Evolutionary conservation across 2,329 filamentous ascomycete genomes (phyloP).

Genomic region (Aspergillus calidoustus): DNA sequence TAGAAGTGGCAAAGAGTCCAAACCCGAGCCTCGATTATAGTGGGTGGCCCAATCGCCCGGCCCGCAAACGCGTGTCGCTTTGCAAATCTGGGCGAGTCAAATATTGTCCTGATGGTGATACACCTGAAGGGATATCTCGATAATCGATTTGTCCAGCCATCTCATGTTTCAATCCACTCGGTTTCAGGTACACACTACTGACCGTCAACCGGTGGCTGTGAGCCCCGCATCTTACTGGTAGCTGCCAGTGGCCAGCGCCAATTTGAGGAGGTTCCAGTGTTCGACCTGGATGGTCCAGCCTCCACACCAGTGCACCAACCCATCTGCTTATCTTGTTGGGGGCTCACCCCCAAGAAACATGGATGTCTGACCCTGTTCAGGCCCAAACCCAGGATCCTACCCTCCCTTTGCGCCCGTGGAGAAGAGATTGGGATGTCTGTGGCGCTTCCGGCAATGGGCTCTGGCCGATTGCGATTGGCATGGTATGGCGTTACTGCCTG

Average conservation of each 20-base stretch:
- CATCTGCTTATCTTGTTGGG: not conserved
- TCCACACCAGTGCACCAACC: not conserved
- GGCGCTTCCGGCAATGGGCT: slow-evolving; percentile 18
- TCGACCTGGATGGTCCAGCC: slow-evolving; percentile 9
- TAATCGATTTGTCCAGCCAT: slow-evolving; percentile 14
- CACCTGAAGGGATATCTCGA: slow-evolving; percentile 7
- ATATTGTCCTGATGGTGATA: slow-evolving; percentile 6
- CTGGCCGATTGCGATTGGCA: slow-evolving; percentile 23
- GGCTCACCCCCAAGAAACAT: not conserved
- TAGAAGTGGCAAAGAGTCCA: slow-evolving; percentile 19
- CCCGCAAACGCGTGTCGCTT: slow-evolving; percentile 42
- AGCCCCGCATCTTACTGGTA: slow-evolving; percentile 16
- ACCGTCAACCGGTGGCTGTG: slow-evolving; percentile 18
- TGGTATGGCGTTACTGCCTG: slow-evolving; percentile 21
- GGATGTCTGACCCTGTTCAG: slow-evolving; percentile 1
- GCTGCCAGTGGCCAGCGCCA: not conserved
- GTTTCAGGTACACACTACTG: slow-evolving; percentile 24
- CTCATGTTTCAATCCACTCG: slow-evolving; percentile 15
- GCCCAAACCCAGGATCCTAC: slow-evolving; percentile 3
- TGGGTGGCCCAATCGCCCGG: slow-evolving; percentile 16
- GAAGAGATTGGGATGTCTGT: slow-evolving; percentile 7
- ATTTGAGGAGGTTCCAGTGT: not conserved
- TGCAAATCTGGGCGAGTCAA: slow-evolving; percentile 2
- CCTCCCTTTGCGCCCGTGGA: not conserved
- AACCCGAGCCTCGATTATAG: not conserved